phyloP scores from a whole-genome alignment of 2,329 filamentous ascomycete genomes.

The Exophiala bonariae region DNA sequence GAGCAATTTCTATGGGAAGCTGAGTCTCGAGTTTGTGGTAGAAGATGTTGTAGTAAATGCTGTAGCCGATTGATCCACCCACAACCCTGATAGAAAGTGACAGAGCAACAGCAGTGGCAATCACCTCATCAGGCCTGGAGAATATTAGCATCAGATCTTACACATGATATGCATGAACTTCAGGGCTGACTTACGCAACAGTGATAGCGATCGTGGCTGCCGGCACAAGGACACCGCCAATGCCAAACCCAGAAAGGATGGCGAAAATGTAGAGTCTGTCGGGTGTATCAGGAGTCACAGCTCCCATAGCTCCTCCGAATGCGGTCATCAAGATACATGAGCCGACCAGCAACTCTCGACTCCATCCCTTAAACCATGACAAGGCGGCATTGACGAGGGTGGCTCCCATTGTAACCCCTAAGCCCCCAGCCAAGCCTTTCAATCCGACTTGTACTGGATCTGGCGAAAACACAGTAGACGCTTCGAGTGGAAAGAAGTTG shows the following conservation, averaged over 20 bases:
- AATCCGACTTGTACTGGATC: conserved; percentile 65
- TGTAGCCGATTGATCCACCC: conserved; percentile 65
- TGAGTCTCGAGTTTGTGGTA: conserved; percentile 45
- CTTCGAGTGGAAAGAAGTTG: conserved; percentile 63
- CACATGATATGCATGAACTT: not conserved
- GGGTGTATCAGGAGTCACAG: conserved; percentile 54
- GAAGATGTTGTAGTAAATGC: conserved; percentile 55
- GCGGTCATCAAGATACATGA: conserved; percentile 12
- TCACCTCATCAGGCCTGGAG: conserved; percentile 67
- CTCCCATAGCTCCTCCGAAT: conserved; percentile 49
- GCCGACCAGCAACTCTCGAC: conserved; percentile 5
- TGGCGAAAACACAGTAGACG: conserved; percentile 65
- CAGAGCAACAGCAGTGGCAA: conserved; percentile 67
- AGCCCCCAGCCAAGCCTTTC: not conserved
- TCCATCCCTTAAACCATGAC: conserved; percentile 6
- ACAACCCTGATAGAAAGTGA: conserved; percentile 68
- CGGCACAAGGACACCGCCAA: conserved; percentile 57
- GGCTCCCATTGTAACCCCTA: not conserved
- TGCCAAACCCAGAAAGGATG: conserved; percentile 62
- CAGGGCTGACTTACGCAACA: conserved; percentile 6
- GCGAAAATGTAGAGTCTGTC: conserved; percentile 56
- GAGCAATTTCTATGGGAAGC: conserved; percentile 38
- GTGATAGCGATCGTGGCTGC: conserved; percentile 22
- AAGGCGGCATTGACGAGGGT: conserved; percentile 9
- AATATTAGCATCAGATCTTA: too few species aligned